Percentiles rank a stretch among this genome's conserved stretches.
phyloP scores from a whole-genome alignment of 2,329 filamentous ascomycete species.

The Pseudogymnoascus pannorum region DNA sequence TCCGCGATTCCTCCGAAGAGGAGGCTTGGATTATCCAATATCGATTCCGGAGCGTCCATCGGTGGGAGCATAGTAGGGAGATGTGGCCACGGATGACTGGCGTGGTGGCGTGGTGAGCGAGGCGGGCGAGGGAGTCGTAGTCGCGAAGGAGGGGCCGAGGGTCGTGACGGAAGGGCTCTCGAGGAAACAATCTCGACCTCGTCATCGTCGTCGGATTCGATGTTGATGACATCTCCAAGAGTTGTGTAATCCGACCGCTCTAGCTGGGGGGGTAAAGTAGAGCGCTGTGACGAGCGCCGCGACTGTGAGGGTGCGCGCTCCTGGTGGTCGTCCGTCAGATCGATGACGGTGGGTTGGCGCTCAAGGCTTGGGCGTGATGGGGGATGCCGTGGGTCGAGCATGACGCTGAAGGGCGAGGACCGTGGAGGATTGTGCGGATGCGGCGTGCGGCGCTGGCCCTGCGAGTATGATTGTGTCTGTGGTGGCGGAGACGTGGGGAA shows the following conservation, averaged over 20 bases:
- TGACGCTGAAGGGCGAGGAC: slow-evolving; percentile 5
- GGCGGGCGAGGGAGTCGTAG: not conserved
- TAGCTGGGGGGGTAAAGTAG: not conserved
- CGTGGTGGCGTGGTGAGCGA: not conserved
- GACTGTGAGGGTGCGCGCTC: slow-evolving; percentile 2
- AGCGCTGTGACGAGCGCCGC: slow-evolving; percentile 5
- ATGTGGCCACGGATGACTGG: not conserved
- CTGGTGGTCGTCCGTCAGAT: slow-evolving; percentile 3
- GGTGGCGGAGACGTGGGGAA: not conserved
- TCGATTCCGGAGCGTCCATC: not conserved
- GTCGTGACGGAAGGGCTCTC: not conserved
- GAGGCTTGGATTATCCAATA: not conserved
- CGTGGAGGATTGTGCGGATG: slow-evolving; percentile 1
- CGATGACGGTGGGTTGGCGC: slow-evolving; percentile 8
- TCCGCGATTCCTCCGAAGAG: not conserved
- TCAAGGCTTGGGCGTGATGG: not conserved
- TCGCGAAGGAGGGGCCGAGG: slow-evolving; percentile 4
- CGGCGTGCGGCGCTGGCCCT: slow-evolving; percentile 1
- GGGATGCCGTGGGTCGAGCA: not conserved
- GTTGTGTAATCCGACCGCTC: not conserved
- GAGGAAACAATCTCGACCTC: slow-evolving; percentile 1
- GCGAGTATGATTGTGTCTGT: not conserved
- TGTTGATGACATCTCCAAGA: not conserved
- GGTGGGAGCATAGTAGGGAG: not conserved
- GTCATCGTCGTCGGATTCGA: slow-evolving; percentile 3